Evolutionary conservation across 139 green algal species (phyloP), one percentile per base, ranked within the genome.

Genomic region (Pleodorina starrii): DNA sequence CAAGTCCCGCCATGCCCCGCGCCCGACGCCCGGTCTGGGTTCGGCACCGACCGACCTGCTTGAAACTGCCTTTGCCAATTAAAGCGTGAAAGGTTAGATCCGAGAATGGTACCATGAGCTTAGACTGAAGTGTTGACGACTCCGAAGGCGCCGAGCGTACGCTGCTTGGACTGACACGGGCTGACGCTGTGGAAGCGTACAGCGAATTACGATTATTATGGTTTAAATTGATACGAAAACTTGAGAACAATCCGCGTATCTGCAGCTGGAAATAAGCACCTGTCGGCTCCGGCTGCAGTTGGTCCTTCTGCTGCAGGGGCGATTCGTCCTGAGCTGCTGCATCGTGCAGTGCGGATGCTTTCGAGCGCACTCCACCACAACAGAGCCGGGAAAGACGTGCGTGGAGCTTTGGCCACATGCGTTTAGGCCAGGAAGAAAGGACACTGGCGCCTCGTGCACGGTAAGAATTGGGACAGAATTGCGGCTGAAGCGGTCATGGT

Each of bases 51-150:
- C 78, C 12, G 35, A 86, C 79, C 59, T 82, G 72, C 73, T 94
- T 94, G 60, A 92, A 93, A 10, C 81, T 90, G 32, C 92, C 92
- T 27, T 91, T 91, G 4, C 92, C 92, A 36, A 94, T 93, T 1
- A 91, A 44, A 9, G 92, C 69, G 38, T 93, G 84, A 59, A 94
- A 94, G 10, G 69, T 79, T 0, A 94, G 57, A 32, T 94, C 89
- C 2, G 77, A 51, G 35, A 91, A 94, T 0, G 80, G 80, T 10
- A 86, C 80, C 29, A 76, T 43, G 12, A 86, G 59, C 12, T 60
- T 63, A 27, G 44, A 82, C 74, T 82, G 74, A 43, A 82, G 74
- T 6, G 17, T 23, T 43, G 74, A 66, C 27, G 43, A 82, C 44
- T 66, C 44, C 9, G 74, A 82, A 59, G 72, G 72, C 42, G 23